Percentiles rank a stretch among this genome's conserved stretches.
Evolutionary conservation across 345 rosid genomes (phyloP).

Genomic region (Sisymbrium irio): DNA sequence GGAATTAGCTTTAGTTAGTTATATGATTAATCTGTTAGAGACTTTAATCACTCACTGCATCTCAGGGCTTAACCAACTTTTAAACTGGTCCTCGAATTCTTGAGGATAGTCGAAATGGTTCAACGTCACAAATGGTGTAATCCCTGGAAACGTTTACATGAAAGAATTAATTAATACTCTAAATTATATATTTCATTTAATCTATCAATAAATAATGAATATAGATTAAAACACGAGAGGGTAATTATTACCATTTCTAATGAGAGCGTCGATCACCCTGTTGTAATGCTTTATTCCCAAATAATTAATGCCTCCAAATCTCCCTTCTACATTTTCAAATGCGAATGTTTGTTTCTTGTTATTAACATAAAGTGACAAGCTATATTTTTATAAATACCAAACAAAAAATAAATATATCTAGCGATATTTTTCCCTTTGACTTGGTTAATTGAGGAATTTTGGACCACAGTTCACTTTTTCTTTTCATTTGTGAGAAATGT

Average conservation of each 20-base stretch:
- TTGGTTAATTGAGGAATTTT: too few species aligned
- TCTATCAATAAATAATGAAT: neutral
- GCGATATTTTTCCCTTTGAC: too few species aligned
- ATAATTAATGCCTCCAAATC: constrained; percentile 55
- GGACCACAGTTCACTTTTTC: too few species aligned
- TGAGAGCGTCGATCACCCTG: constrained; percentile 55
- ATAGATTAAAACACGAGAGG: neutral
- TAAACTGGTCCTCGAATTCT: constrained; percentile 65
- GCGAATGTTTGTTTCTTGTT: neutral
- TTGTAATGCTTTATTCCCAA: constrained; percentile 62
- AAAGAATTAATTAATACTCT: neutral
- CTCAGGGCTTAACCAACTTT: constrained; percentile 70
- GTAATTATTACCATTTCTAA: constrained; percentile 39
- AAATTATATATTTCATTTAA: neutral
- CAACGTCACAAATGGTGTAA: constrained; percentile 73
- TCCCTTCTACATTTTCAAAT: constrained; percentile 48
- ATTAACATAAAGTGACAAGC: neutral
- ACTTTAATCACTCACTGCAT: constrained; percentile 47
- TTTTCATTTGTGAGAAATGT: too few species aligned
- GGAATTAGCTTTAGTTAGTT: neutral
- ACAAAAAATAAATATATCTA: too few species aligned
- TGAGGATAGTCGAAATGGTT: constrained; percentile 76
- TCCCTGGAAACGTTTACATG: constrained; percentile 46
- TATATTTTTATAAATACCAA: neutral
- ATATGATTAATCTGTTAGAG: neutral